A percentile compares a stretch with the other conserved stretches of the same genome.
Conservation (phyloP, 2,329 filamentous ascomycete genomes). For the Paracoccidioides lutzii region DNA sequence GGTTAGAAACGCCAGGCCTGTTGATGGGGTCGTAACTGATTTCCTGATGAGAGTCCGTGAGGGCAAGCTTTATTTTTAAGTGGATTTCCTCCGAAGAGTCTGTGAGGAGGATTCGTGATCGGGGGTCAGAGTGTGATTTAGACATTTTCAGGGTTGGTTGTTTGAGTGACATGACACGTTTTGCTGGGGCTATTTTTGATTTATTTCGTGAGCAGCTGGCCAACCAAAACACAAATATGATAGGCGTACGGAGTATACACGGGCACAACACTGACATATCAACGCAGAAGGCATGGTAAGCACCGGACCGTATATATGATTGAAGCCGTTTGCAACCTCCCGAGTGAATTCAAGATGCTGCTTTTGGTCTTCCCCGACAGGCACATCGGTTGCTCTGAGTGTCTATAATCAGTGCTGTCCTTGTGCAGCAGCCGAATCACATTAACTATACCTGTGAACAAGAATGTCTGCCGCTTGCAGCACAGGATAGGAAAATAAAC, state of each 20-base stretch:
- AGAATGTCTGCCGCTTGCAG: conserved; percentile 91
- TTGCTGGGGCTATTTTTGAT: conserved; percentile 49
- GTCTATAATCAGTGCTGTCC: conserved; percentile 3
- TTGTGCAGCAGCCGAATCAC: conserved; percentile 8
- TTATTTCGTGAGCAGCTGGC: background rate
- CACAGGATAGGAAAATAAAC: conserved; percentile 90
- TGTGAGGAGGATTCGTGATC: conserved; percentile 72
- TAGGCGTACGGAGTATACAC: background rate
- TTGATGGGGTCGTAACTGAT: conserved; percentile 58
- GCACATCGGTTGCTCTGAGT: conserved; percentile 72
- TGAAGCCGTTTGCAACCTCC: conserved; percentile 77
- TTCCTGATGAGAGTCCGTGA: conserved; percentile 58
- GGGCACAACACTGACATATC: conserved; percentile 43
- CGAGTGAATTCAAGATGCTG: conserved; percentile 92
- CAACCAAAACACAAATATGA: background rate
- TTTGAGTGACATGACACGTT: conserved; percentile 79
- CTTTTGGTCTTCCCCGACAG: conserved; percentile 87
- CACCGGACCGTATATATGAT: conserved; percentile 53
- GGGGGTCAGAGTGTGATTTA: conserved; percentile 62
- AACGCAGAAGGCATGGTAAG: conserved; percentile 58
- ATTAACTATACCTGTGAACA: conserved; percentile 53
- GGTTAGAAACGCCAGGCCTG: conserved; percentile 76
- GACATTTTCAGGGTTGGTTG: conserved; percentile 81
- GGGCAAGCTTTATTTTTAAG: conserved; percentile 55
- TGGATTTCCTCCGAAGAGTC: conserved; percentile 53